These are phyloP conservation scores for Wickerhamiella spandovensis DNA, from an alignment of 805 yeast genomes.

Conservation along the genomic window DNA sequence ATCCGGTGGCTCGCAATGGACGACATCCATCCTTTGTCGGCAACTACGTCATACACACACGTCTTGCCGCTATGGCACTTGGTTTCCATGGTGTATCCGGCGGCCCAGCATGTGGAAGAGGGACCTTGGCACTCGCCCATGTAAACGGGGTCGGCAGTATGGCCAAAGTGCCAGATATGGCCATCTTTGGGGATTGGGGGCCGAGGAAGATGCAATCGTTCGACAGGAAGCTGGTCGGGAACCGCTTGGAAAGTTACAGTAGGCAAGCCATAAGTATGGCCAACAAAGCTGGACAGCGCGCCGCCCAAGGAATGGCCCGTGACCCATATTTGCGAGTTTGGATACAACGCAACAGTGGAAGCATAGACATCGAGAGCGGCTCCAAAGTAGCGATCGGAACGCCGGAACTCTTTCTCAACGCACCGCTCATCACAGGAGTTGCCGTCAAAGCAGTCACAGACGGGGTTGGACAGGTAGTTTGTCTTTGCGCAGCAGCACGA, in stretches of 20 bases:
- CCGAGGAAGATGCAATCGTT: constrained; percentile 74
- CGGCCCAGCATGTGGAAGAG: constrained; percentile 73
- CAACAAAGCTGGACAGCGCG: constrained; percentile 63
- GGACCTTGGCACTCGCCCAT: constrained; percentile 97
- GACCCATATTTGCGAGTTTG: constrained; percentile 66
- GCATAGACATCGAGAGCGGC: constrained; percentile 66
- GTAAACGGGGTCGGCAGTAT: constrained; percentile 91
- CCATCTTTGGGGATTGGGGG: constrained; percentile 76
- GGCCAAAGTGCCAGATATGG: constrained; percentile 89
- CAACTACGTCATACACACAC: constrained; percentile 81
- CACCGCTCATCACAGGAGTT: constrained; percentile 76
- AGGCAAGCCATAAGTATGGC: constrained; percentile 82
- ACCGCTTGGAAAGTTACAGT: constrained; percentile 88
- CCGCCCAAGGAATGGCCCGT: constrained; percentile 97
- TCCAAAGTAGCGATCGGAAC: constrained; percentile 70
- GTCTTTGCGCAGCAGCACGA: constrained; percentile 95
- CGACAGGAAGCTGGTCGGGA: constrained; percentile 73
- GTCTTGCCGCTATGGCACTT: constrained; percentile 83
- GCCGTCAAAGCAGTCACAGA: constrained; percentile 83
- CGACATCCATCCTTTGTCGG: constrained; percentile 84
- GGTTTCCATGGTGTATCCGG: constrained; percentile 95
- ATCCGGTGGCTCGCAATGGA: constrained; percentile 80
- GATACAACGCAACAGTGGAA: constrained; percentile 54
- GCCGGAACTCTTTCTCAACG: constrained; percentile 57
- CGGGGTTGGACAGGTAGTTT: constrained; percentile 83